These are phyloP conservation scores for Nelumbo lutea DNA, from an alignment of 164 flowering plant genomes.

Conservation along the genomic window DNA sequence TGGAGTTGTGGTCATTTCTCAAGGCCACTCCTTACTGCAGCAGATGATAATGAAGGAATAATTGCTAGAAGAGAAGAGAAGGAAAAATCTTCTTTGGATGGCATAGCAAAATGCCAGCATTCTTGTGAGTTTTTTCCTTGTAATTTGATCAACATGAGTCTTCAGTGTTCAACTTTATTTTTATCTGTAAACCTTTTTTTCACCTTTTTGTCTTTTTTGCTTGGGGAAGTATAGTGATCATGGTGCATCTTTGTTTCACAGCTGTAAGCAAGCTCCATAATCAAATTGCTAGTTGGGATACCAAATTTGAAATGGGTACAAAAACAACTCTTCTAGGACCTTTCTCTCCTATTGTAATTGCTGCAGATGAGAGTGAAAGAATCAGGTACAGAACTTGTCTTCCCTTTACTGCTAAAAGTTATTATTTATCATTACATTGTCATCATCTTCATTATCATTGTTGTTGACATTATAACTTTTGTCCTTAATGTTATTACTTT, in stretches of 20 bases:
- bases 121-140: constrained; percentile 44
- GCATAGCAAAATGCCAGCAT: constrained; percentile 83
- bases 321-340: constrained; percentile 72
- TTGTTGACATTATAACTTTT: no score
- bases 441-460: no score
- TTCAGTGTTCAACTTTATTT: neutral
- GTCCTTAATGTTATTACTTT: no score
- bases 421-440: no score
- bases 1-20: constrained; percentile 99
- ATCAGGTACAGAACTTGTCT: constrained; percentile 49
- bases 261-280: constrained; percentile 68
- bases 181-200: neutral
- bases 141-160: neutral
- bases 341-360: constrained; percentile 84
- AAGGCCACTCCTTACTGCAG: constrained; percentile 71
- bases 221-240: neutral
- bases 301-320: constrained; percentile 78
- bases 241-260: constrained; percentile 24
- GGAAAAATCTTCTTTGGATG: constrained; percentile 73
- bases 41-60: constrained; percentile 80
- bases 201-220: neutral
- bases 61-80: constrained; percentile 64
- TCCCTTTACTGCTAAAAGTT: no score
- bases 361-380: constrained; percentile 84
- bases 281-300: constrained; percentile 86